These are phyloP conservation scores for Parietaria judaica DNA, from an alignment of 306 rosid genomes.

Conservation along the genomic window DNA sequence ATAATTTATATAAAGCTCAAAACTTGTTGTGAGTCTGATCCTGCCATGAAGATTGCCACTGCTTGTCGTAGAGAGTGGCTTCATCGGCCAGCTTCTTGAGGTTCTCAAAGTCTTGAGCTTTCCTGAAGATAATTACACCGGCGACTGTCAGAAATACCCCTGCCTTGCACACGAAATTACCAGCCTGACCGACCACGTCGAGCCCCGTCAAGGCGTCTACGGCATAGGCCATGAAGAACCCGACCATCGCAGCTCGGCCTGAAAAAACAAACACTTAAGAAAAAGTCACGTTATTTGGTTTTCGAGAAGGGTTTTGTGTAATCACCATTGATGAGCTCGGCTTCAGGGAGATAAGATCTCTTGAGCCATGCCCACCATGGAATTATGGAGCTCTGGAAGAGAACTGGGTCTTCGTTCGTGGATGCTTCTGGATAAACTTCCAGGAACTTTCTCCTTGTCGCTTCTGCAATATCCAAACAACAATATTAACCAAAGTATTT, in stretches of 20 bases:
- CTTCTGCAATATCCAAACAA: constrained; percentile 18
- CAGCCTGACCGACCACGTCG: constrained; percentile 33
- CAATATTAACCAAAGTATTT: background rate
- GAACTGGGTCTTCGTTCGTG: constrained; percentile 26
- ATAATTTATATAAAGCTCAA: background rate
- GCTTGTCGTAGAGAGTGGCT: constrained; percentile 36
- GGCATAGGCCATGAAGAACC: constrained; percentile 34
- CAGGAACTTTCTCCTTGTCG: constrained; percentile 40
- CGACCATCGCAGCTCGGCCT: constrained; percentile 46
- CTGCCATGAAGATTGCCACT: constrained; percentile 41
- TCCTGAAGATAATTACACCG: constrained; percentile 22
- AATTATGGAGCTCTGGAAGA: constrained; percentile 29
- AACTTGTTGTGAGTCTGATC: constrained; percentile 11
- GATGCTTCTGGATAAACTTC: constrained; percentile 31
- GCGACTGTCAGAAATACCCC: constrained; percentile 24
- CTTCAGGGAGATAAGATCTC: constrained; percentile 27
- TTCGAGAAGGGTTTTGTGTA: background rate
- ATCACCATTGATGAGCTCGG: constrained; percentile 32
- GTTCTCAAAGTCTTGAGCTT: constrained; percentile 20
- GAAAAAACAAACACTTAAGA: background rate
- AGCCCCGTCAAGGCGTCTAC: constrained; percentile 34
- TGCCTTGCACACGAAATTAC: constrained; percentile 36
- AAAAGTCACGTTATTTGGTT: background rate
- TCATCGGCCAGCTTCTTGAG: constrained; percentile 29
- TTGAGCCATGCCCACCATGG: constrained; percentile 48